A percentile compares a stretch with the other conserved stretches of the same genome.
These are phyloP conservation scores for Omphalea diandra DNA, from an alignment of 441 rosid genomes.

Conservation along the genomic window DNA sequence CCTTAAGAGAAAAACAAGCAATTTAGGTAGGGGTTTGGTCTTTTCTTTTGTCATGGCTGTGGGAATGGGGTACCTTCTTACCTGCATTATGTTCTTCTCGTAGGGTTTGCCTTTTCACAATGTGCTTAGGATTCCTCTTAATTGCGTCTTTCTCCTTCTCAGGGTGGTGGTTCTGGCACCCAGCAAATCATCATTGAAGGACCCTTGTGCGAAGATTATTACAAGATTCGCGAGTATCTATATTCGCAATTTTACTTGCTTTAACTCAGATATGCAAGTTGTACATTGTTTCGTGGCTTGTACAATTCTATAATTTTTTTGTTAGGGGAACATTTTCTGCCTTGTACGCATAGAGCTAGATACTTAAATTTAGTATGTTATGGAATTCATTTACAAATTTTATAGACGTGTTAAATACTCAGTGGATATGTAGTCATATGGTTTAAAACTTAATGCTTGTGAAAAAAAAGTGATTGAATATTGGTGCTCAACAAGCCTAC, in stretches of 20 bases:
- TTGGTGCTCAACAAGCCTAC: too few species aligned
- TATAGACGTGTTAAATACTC: too few species aligned
- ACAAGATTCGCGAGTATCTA: conserved; percentile 77
- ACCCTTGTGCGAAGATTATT: conserved; percentile 89
- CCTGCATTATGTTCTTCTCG: too few species aligned
- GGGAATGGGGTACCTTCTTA: background rate
- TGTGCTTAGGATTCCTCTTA: background rate
- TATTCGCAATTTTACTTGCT: conserved; percentile 91
- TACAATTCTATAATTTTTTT: too few species aligned
- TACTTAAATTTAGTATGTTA: too few species aligned
- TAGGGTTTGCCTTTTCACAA: background rate
- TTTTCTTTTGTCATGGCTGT: background rate
- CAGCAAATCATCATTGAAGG: conserved; percentile 94
- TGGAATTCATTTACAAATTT: too few species aligned
- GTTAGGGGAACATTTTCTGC: too few species aligned
- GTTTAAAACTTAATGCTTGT: too few species aligned
- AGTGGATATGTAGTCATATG: too few species aligned
- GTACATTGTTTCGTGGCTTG: background rate
- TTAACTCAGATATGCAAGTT: conserved; percentile 25
- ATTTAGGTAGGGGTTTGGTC: background rate
- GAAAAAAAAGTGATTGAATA: too few species aligned
- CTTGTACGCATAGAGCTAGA: too few species aligned
- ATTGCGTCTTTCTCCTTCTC: background rate
- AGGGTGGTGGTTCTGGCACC: conserved; percentile 71
- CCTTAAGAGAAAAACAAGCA: too few species aligned